Conservation (phyloP, 2,329 filamentous ascomycete genomes). For the Arachnomyces sp. region DNA sequence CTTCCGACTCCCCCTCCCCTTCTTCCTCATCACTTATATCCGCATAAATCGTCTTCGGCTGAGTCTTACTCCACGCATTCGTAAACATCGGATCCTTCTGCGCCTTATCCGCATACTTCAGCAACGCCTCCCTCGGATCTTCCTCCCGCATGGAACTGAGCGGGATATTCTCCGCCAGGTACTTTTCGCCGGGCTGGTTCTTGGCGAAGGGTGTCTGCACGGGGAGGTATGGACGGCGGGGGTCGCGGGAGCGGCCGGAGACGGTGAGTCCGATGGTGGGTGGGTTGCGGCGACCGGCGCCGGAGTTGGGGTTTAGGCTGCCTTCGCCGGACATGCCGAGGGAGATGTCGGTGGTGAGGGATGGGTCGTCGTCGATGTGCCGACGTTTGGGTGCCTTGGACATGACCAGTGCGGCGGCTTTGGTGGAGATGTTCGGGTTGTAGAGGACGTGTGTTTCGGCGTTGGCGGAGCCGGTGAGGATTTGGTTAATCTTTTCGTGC, state of each 20-base stretch:
- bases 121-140: constrained; percentile 83
- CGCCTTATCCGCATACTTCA: constrained; percentile 91
- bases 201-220: constrained; percentile 83
- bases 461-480: constrained; percentile 87
- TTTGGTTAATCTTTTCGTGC: constrained; percentile 94
- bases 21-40: constrained; percentile 81
- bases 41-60: constrained; percentile 85
- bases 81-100: constrained; percentile 93
- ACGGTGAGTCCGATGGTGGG: constrained; percentile 68
- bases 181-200: constrained; percentile 78
- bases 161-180: constrained; percentile 81
- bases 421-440: constrained; percentile 71
- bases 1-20: constrained; percentile 43
- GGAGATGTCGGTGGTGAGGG: constrained; percentile 74
- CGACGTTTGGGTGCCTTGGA: constrained; percentile 88
- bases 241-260: constrained; percentile 70
- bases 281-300: constrained; percentile 47
- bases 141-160: constrained; percentile 91
- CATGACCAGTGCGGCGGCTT: constrained; percentile 82
- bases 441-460: constrained; percentile 85
- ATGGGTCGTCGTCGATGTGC: constrained; percentile 88
- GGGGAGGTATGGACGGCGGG: constrained; percentile 76
- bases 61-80: constrained; percentile 83
- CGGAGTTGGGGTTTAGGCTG: constrained; percentile 62
- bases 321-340: constrained; percentile 76